Evolutionary conservation across 1,284 basidiomycete species (phyloP).

Genomic region (Lentinula novae-zelandiae): DNA sequence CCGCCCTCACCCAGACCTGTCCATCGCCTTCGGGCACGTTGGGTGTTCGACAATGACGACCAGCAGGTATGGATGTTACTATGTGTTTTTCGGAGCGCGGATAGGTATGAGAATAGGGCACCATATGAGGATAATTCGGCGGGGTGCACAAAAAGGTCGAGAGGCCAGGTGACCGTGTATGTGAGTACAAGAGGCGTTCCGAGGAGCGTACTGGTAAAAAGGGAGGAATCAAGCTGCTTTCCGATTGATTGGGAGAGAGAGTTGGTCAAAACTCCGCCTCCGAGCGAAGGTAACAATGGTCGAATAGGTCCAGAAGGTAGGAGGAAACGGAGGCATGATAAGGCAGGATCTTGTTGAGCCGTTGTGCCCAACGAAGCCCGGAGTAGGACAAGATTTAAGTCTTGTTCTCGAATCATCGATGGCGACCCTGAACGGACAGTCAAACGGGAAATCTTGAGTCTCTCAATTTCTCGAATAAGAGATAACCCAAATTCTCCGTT

Average conservation of each 20-base stretch:
- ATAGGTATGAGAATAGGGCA: conserved; percentile 78
- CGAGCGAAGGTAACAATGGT: conserved; percentile 71
- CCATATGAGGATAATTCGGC: conserved; percentile 74
- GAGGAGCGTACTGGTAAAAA: conserved; percentile 73
- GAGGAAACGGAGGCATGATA: conserved; percentile 68
- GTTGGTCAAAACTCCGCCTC: conserved; percentile 30
- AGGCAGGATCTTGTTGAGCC: conserved; percentile 74
- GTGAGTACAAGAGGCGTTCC: conserved; percentile 73
- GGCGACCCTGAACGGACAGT: conserved; percentile 60
- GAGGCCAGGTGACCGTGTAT: conserved; percentile 77
- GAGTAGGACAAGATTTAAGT: conserved; percentile 76
- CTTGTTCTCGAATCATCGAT: conserved; percentile 82
- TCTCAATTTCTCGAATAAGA: conserved; percentile 78
- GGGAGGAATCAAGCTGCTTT: conserved; percentile 34
- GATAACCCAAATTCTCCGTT: conserved; percentile 85
- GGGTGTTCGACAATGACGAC: conserved; percentile 79
- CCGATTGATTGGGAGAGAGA: conserved; percentile 22
- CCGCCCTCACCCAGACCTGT: conserved; percentile 87
- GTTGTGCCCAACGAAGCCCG: conserved; percentile 82
- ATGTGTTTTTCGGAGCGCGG: conserved; percentile 80
- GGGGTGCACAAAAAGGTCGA: conserved; percentile 84
- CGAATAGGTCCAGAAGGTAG: conserved; percentile 77
- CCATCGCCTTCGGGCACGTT: conserved; percentile 78
- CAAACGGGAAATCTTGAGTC: conserved; percentile 71
- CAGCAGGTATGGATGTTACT: conserved; percentile 77